Percentiles rank a stretch among this genome's conserved stretches.
phyloP scores from a whole-genome alignment of 208 protist species.

The Herpetomonas samuelpessoai region DNA sequence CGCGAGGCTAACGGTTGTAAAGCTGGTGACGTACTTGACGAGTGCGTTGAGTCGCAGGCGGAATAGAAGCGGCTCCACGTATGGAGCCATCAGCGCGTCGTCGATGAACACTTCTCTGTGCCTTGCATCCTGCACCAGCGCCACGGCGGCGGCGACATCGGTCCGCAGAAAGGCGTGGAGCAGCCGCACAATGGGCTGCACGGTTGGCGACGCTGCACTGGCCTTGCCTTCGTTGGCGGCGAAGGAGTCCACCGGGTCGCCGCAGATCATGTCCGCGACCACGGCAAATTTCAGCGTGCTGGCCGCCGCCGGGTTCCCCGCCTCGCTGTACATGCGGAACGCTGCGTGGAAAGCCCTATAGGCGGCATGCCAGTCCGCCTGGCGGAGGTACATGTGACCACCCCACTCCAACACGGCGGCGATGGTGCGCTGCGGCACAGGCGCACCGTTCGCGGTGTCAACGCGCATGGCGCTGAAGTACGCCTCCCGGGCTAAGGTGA shows the following conservation, averaged over 20 bases:
- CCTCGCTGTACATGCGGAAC: conserved; percentile 94
- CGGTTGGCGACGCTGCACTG: conserved; percentile 87
- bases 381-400: conserved; percentile 81
- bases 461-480: conserved; percentile 32
- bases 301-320: conserved; percentile 71
- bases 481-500: conserved; percentile 49
- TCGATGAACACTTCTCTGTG: conserved; percentile 56
- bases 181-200: conserved; percentile 91
- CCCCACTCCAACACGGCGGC: conserved; percentile 92
- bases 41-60: conserved; percentile 93
- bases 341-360: conserved; percentile 92
- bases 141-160: conserved; percentile 85
- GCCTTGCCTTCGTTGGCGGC: conserved; percentile 90
- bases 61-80: conserved; percentile 90
- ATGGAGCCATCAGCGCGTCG: conserved; percentile 89
- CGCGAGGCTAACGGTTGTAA: conserved; percentile 61
- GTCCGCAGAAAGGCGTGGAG: conserved; percentile 32
- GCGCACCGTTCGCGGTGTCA: conserved; percentile 51
- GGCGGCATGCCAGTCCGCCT: conserved; percentile 89
- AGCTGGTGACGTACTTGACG: conserved; percentile 83
- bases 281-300: conserved; percentile 93
- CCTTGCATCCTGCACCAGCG: conserved; percentile 64
- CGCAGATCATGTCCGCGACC: conserved; percentile 87
- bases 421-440: conserved; percentile 83
- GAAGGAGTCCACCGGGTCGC: conserved; percentile 90